Evolutionary conservation across 352 stramenopile genomes (phyloP).

Genomic region (Elongisporangium anandrum): DNA sequence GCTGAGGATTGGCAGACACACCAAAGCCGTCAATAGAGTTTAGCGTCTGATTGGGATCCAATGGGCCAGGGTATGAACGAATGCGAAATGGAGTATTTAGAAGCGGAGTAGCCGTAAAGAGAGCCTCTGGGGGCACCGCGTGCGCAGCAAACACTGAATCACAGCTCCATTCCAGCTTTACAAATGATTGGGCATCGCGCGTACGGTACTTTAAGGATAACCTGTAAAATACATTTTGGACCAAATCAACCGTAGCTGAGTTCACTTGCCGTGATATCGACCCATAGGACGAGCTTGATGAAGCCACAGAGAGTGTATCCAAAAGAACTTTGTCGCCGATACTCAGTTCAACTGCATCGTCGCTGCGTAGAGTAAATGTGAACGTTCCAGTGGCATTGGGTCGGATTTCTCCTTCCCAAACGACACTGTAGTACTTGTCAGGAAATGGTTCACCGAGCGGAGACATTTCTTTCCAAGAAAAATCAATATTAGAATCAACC

Average conservation of each 20-base stretch:
- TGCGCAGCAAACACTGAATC: slow-evolving; percentile 8
- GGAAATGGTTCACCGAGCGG: slow-evolving; percentile 63
- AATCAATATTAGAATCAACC: slow-evolving; percentile 78
- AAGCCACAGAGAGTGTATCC: slow-evolving; percentile 30
- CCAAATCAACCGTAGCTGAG: slow-evolving; percentile 15
- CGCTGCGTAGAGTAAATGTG: slow-evolving; percentile 73
- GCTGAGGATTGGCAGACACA: slow-evolving; percentile 20
- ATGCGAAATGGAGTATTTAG: slow-evolving; percentile 54
- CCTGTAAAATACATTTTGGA: slow-evolving; percentile 54
- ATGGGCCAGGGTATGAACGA: slow-evolving; percentile 67
- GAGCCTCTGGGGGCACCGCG: slow-evolving; percentile 13
- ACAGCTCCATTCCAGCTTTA: slow-evolving; percentile 82
- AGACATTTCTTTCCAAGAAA: slow-evolving; percentile 79
- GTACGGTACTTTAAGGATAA: slow-evolving; percentile 86
- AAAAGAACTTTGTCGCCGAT: slow-evolving; percentile 72
- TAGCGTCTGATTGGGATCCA: slow-evolving; percentile 46
- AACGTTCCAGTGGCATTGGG: slow-evolving; percentile 50
- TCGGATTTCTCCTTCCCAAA: slow-evolving; percentile 60
- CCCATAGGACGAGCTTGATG: neutral
- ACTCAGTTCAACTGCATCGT: slow-evolving; percentile 75
- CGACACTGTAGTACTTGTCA: slow-evolving; percentile 73
- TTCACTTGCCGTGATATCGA: slow-evolving; percentile 9
- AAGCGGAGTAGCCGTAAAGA: slow-evolving; percentile 41
- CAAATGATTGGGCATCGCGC: slow-evolving; percentile 68
- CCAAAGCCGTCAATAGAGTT: slow-evolving; percentile 65